Base-by-base conservation (phyloP, 371 early-diverging fungal genomes). In the Vittaforma corneae region DNA sequence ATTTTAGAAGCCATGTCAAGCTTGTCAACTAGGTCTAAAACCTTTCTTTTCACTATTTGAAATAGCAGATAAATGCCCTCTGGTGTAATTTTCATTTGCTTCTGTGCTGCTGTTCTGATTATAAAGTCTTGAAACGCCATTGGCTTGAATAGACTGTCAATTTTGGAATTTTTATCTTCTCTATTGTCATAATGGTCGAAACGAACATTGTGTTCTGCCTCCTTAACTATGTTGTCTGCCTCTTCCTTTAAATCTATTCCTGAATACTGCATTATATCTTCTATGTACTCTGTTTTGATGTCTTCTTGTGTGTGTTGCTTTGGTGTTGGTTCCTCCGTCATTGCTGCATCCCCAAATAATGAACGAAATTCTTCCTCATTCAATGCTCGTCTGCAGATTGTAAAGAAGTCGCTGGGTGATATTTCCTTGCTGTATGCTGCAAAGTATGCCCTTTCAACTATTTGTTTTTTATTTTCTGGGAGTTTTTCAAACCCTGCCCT, bases 181-280 rank as follows among this genome's bases (percentile, higher is more conserved):
- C 48, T 58, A 22, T 57, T 42, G 14, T 60, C 51, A 63, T 73
- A 66, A 4, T 37, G 48, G 2, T 14, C 24, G 46, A 60, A 51
- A 6, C 61, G 51, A 29, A 66, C 44, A 55, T 69, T 55, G 18
- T 74, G 56, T 35, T 76, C 80, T 2, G 54, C 52, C 1, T 72
- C 73, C 32, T 66, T 64, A 2, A 46, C 51, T 34, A 80, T 75
- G 14, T 71, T 67, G 26, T 75, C 71, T 24, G 72, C 72, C 55
- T 80, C 80, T 59, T 78, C 74, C 65, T 79, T 80, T 11, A 80
- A 55, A 62, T 80, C 76, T 0, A 80, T 71, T 38, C 78, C 77
- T 11, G 75, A 68, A 54, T 80, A 80, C 34, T 80, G 76, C 3
- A 80, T 75, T 26, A 80, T 76, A 67, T 80, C 80, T 29, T 75